Evolutionary conservation across 73 alveolate genomes (phyloP), one percentile per base, ranked within the genome.

Genomic region (Diophrys sp.): DNA sequence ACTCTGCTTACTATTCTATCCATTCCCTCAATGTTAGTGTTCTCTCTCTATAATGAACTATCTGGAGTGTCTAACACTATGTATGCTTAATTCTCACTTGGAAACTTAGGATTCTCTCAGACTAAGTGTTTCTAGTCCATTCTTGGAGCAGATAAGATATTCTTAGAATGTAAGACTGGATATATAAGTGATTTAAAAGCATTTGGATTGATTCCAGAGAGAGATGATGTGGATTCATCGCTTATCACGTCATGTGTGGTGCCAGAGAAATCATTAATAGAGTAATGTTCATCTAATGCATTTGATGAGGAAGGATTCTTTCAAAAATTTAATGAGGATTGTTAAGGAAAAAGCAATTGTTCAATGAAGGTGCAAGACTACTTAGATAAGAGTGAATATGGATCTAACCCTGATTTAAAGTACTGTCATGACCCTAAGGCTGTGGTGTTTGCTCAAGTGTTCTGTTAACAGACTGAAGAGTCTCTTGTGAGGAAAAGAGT

Each of bases 41-140:
- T 78, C 74, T 2, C 56, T 27, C 31, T 69, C n/a, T 71, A 76
- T 29, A 56, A 78, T 24, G 93, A 67, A 1, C 23, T 73, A 71
- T 33, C 26, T 14, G 32, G 68, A 24, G 23, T 11, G 24, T 25
- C n/a, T 5, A 25, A 55, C 32, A 54, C 5, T 2, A 24, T 32
- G 23, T 55, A 24, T 56, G 28, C 83, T 25, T 31, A 34, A 24
- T 78, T 28, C 34, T 56, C 88, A 25, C 31, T 85, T 2, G 93
- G 93, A 5, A 85, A 85, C 54, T 31, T 85, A 54, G 93, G 93
- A 23, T 85, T 71, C 75, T 70, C 93, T 0, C 27, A 53, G 0
- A 14, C 85, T 1, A n/a, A 44, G 32, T 85, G 93, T 77, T 53
- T 14, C 56, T 62, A 80, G 11, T 44, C 34, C 0, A 24, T 54